phyloP scores from a whole-genome alignment of 768 basidiomycete species.

The Pleurotus citrinopileatus region DNA sequence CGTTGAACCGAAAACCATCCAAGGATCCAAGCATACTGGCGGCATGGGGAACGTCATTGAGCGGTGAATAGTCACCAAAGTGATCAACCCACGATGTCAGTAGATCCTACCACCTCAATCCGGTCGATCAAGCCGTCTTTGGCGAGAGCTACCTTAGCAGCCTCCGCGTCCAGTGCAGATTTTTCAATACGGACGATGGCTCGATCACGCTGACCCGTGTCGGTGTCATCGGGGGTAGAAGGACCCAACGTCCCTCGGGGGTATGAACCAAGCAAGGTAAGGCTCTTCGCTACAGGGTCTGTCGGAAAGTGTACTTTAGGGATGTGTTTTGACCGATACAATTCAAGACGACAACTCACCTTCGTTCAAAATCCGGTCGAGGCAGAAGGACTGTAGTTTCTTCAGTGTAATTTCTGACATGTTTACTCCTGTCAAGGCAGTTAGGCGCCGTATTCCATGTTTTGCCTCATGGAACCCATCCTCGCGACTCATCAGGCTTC shows the following conservation, averaged over 20 bases:
- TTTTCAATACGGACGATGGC: constrained; percentile 81
- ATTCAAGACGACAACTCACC: constrained; percentile 26
- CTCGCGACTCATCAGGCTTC: no score
- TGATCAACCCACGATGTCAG: constrained; percentile 62
- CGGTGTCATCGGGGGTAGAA: constrained; percentile 13
- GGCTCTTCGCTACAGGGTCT: constrained; percentile 60
- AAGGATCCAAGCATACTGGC: constrained; percentile 83
- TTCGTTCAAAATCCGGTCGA: constrained; percentile 57
- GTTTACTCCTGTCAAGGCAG: neutral
- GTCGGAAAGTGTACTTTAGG: neutral
- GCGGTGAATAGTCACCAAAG: neutral
- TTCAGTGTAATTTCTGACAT: neutral
- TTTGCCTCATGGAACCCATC: no score
- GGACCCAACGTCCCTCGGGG: constrained; percentile 23
- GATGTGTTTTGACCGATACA: neutral
- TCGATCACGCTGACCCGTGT: constrained; percentile 26
- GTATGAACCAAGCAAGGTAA: constrained; percentile 70
- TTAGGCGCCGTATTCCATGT: no score
- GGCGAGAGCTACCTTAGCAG: constrained; percentile 35
- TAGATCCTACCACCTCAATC: constrained; percentile 50
- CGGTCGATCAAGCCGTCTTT: constrained; percentile 35
- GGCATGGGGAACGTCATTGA: constrained; percentile 3
- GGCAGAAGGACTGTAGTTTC: constrained; percentile 34
- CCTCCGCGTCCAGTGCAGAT: constrained; percentile 54
- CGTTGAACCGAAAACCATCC: constrained; percentile 56